These are phyloP conservation scores for Neospora caninum DNA, from an alignment of 169 alveolate species.

Conservation along the genomic window DNA sequence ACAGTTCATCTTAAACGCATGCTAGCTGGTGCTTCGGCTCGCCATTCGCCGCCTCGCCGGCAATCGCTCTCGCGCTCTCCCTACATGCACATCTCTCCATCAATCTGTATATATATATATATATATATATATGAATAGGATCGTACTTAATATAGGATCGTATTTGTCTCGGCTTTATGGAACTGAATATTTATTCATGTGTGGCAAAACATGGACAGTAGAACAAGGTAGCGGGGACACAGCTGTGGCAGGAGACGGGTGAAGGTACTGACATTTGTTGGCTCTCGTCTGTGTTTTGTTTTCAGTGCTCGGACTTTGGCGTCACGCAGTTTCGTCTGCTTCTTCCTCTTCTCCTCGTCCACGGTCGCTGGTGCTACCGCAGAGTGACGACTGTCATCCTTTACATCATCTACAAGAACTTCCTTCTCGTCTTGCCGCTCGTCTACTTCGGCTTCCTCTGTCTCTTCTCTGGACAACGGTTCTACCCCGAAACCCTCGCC, in stretches of 20 bases:
- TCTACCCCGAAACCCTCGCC: constrained; percentile 92
- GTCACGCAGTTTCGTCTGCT: constrained; percentile 85
- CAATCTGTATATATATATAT: background rate
- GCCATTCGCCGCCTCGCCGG: no score
- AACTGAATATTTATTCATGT: no score
- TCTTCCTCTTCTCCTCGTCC: constrained; percentile 84
- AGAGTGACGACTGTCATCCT: constrained; percentile 93
- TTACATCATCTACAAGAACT: constrained; percentile 97
- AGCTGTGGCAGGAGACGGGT: no score
- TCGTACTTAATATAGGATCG: no score
- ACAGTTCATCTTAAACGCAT: no score
- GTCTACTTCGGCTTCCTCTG: constrained; percentile 91
- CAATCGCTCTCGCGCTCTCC: no score
- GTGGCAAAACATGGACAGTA: no score
- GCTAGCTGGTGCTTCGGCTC: no score
- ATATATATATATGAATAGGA: background rate
- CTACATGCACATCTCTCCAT: background rate
- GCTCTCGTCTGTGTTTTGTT: background rate
- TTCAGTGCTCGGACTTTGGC: constrained; percentile 78
- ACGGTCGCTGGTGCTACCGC: constrained; percentile 92
- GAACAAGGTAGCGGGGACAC: no score
- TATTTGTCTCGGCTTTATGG: no score
- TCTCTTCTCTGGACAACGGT: constrained; percentile 94
- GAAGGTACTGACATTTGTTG: no score
- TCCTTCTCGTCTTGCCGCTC: constrained; percentile 94